Evolutionary conservation across 1,284 basidiomycete genomes (phyloP), one percentile per base, ranked within the genome.

Genomic region (Austroboletus niveus): DNA sequence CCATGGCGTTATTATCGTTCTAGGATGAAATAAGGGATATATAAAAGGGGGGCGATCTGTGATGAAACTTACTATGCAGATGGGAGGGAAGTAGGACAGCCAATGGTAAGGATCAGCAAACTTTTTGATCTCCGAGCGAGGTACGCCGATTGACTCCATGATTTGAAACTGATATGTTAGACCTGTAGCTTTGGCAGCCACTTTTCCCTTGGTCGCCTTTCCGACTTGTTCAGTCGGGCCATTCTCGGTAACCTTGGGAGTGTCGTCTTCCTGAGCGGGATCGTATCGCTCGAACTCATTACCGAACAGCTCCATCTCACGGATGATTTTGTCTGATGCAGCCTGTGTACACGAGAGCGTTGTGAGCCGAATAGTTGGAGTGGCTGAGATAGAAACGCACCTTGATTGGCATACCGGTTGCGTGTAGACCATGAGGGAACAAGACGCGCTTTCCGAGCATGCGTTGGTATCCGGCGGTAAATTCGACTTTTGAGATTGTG

Each of bases 131-230:
- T 99, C 94, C 20, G 78, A 72, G 46, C 88, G 82, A 24, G 94
- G 91, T 11, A 99, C 88, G 47, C 89, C 89, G 60, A 94, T 91
- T 45, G 92, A 90, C 70, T 96, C 89, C 86, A 99, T 90, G 70
- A 99, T 99, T 78, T 99, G 96, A 82, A 98, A 99, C 71, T 99
- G 97, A 75, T 98, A 99, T 51, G 87, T 89, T 60, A 94, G 79
- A 3, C 96, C 96, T 8, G 95, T 97, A 3, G 89, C 85, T 74
- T 99, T 99, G 20, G 93, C 93, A 31, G 84, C 82, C 27, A 98
- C 74, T 74, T 99, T 99, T 53, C 95, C 96, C 77, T 99, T 99
- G 71, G 94, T 97, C 11, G 85, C 93, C 70, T 98, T 99, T 57
- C 80, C 79, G 51, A 81, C 81, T 57, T 81, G 78, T 38, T 75